phyloP scores from a whole-genome alignment of 2,329 filamentous ascomycete genomes.

The Stagonosporopsis chrysanthemi region DNA sequence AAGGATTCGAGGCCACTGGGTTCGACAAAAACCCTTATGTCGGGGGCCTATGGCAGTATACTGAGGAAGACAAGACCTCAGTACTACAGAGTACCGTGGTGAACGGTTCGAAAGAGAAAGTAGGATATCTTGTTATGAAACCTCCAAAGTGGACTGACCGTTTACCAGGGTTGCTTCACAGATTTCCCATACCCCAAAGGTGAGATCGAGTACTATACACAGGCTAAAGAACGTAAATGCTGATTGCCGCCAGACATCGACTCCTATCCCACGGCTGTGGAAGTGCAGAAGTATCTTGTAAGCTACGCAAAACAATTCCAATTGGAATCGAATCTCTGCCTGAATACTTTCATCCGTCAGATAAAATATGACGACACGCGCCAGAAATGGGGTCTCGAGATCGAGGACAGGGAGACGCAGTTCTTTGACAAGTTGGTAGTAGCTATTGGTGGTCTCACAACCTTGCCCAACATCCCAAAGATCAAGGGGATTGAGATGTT shows the following conservation, averaged over 20 bases:
- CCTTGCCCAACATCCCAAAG: conserved; percentile 24
- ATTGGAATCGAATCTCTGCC: conserved; percentile 22
- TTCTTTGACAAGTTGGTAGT: conserved; percentile 34
- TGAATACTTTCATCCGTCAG: conserved; percentile 21
- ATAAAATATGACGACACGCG: conserved; percentile 22
- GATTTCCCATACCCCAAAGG: conserved; percentile 31
- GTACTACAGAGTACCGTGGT: conserved; percentile 30
- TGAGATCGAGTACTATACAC: background rate
- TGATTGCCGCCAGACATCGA: conserved; percentile 11
- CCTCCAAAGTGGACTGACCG: background rate
- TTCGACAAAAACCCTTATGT: conserved; percentile 33
- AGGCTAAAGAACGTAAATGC: background rate
- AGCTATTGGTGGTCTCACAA: conserved; percentile 30
- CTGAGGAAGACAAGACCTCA: conserved; percentile 29
- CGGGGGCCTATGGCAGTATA: conserved; percentile 36
- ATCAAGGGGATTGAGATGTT: conserved; percentile 31
- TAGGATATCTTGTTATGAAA: background rate
- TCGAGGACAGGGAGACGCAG: conserved; percentile 9
- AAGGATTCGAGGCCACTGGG: conserved; percentile 30
- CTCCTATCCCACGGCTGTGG: conserved; percentile 27
- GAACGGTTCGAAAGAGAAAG: conserved; percentile 33
- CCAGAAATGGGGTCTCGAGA: conserved; percentile 25
- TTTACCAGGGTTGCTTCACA: conserved; percentile 28
- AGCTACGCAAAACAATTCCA: conserved; percentile 29
- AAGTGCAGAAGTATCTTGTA: conserved; percentile 33